phyloP scores from a whole-genome alignment of 495 filamentous ascomycete species.

The Apodospora peruviana region DNA sequence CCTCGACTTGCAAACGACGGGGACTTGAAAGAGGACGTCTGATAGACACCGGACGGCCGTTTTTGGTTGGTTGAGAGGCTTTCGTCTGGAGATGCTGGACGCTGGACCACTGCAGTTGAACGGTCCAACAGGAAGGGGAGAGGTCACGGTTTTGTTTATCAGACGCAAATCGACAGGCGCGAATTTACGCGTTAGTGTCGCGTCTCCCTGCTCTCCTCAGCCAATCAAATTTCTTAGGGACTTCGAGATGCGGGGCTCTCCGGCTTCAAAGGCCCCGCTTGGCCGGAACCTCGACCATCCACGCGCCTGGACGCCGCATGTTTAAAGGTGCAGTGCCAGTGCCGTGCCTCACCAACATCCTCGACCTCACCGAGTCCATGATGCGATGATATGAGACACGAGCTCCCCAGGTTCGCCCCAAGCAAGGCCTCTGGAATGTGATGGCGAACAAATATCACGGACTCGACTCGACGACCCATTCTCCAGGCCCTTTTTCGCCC shows the following conservation, averaged over 20 bases:
- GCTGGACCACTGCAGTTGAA: not conserved
- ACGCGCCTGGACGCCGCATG: not conserved
- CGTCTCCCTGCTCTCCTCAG: not conserved
- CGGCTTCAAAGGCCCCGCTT: no score
- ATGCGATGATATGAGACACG: not conserved
- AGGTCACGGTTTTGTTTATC: constrained; percentile 14
- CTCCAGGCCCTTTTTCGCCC: not conserved
- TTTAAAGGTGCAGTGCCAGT: not conserved
- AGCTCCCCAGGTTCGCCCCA: not conserved
- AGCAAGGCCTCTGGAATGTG: constrained; percentile 1
- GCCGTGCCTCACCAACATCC: not conserved
- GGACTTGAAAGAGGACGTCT: not conserved
- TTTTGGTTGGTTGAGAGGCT: constrained; percentile 3
- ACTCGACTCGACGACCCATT: not conserved
- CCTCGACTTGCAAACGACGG: not conserved
- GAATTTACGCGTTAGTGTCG: not conserved
- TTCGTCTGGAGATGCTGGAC: constrained; percentile 1
- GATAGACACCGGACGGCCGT: not conserved
- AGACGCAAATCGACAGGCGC: not conserved
- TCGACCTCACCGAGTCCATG: not conserved
- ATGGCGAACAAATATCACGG: not conserved
- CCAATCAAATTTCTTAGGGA: not conserved
- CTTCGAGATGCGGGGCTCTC: not conserved
- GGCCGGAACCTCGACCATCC: not conserved
- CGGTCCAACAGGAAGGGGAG: constrained; percentile 17